A percentile compares a stretch with the other conserved stretches of the same genome.
phyloP scores from a whole-genome alignment of 2,329 filamentous ascomycete genomes.

The Chaetomiaceae sp. region DNA sequence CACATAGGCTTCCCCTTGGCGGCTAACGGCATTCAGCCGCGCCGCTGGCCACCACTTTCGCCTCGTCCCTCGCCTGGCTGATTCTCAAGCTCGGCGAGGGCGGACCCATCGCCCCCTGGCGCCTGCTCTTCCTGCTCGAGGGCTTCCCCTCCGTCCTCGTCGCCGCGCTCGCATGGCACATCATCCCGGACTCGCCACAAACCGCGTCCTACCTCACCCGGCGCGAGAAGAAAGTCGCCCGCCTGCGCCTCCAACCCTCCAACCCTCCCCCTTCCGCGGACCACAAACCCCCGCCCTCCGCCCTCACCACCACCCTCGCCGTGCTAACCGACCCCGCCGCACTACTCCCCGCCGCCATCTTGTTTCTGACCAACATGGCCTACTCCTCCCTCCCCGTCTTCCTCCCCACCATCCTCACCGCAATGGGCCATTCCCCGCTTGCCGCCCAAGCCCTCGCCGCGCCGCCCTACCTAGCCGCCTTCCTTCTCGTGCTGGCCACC shows the following conservation, averaged over 20 bases:
- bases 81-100: constrained; percentile 63
- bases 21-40: constrained; percentile 48
- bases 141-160: constrained; percentile 77
- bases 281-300: constrained; percentile 32
- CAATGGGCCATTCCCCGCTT: constrained; percentile 66
- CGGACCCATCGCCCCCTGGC: constrained; percentile 72
- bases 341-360: constrained; percentile 74
- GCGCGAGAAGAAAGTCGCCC: constrained; percentile 63
- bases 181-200: constrained; percentile 70
- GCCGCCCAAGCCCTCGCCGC: constrained; percentile 72
- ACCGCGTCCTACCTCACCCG: constrained; percentile 57
- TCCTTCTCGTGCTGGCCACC: constrained; percentile 64
- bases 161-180: constrained; percentile 64
- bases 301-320: constrained; percentile 50
- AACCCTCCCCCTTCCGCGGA: constrained; percentile 44
- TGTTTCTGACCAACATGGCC: constrained; percentile 82
- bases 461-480: constrained; percentile 74
- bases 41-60: constrained; percentile 72
- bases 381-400: constrained; percentile 86
- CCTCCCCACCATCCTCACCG: constrained; percentile 69
- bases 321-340: constrained; percentile 60
- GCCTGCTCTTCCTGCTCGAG: constrained; percentile 77
- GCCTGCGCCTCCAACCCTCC: constrained; percentile 48
- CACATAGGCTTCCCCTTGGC: constrained; percentile 28
- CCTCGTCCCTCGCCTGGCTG: constrained; percentile 70